Base-by-base conservation (phyloP, 2,329 filamentous ascomycete genomes). In the Scedosporium dehoogii region DNA sequence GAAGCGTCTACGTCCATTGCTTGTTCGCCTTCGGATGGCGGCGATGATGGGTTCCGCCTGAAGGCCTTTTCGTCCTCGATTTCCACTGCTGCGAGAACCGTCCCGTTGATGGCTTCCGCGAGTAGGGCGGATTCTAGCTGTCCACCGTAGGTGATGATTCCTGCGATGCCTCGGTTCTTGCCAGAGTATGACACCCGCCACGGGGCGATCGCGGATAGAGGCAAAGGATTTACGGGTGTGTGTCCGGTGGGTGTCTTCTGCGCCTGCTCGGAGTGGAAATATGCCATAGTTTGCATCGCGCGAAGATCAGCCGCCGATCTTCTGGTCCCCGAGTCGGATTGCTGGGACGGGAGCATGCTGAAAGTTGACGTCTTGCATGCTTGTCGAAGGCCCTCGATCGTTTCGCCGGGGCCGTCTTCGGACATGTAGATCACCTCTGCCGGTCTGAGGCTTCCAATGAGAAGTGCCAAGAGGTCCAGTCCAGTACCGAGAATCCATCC, bases 211-310 rank as follows among this genome's bases (percentile, higher is more conserved):
- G 76, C 74, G 1, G 83, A 83, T 7, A 92, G 73, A 0, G 88
- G 81, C 0, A 74, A 76, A 0, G 78, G 64, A 60, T 80, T 74
- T 82, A 85, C 90, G 55, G 70, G 72, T 21, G 73, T 58, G 5
- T 64, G 65, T 2, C 58, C 6, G 1, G 42, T 16, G 1, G 21
- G n/a, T 10, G 27, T 5, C n/a, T 25, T 25, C 6, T 63, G 61
- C 16, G 63, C 60, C 16, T 56, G 25, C 3, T 61, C 41, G 38
- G 51, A 66, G 69, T 93, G 90, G 68, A 93, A 91, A 68, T 92
- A 93, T 0, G 89, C 87, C 80, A 91, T 86, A n/a, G 81, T 84
- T 67, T 92, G 88, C 87, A 93, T 91, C 5, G 82, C 81, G 59
- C 88, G 78, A 2, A 90, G 73, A 64, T 92, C 85, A 0, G 83